Evolutionary conservation across 495 filamentous ascomycete species (phyloP).

Genomic region (Aspergillus indologenus): DNA sequence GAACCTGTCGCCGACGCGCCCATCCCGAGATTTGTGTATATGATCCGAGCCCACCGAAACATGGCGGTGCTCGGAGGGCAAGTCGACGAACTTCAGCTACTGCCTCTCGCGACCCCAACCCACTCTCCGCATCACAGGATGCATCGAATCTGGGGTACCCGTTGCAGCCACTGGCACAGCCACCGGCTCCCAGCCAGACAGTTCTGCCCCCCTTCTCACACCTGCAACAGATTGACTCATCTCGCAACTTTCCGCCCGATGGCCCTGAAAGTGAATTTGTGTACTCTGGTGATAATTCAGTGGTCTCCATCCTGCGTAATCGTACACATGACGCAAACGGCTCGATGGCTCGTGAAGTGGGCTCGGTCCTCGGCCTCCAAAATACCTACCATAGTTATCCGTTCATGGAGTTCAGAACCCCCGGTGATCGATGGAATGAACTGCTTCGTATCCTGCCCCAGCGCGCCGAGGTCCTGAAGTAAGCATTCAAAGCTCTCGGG

Average conservation of each 20-base stretch:
- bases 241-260: not conserved
- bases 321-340: constrained; percentile 57
- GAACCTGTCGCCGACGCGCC: constrained; percentile 29
- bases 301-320: constrained; percentile 32
- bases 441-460: constrained; percentile 31
- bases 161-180: not conserved
- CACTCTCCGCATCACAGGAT: not conserved
- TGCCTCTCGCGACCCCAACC: not conserved
- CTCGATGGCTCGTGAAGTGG: constrained; percentile 31
- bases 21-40: constrained; percentile 40
- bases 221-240: not conserved
- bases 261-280: constrained; percentile 27
- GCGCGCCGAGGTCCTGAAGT: constrained; percentile 34
- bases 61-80: not conserved
- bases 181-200: not conserved
- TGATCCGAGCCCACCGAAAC: constrained; percentile 10
- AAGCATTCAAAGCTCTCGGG: constrained; percentile 1
- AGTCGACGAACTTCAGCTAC: not conserved
- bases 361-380: constrained; percentile 63
- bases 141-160: not conserved
- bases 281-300: constrained; percentile 39
- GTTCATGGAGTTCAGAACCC: constrained; percentile 43
- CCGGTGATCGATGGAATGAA: constrained; percentile 27
- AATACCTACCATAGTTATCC: constrained; percentile 71
- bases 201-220: not conserved